Evolutionary conservation across 2,329 filamentous ascomycete genomes (phyloP).

Genomic region (Parastagonospora nodorum): DNA sequence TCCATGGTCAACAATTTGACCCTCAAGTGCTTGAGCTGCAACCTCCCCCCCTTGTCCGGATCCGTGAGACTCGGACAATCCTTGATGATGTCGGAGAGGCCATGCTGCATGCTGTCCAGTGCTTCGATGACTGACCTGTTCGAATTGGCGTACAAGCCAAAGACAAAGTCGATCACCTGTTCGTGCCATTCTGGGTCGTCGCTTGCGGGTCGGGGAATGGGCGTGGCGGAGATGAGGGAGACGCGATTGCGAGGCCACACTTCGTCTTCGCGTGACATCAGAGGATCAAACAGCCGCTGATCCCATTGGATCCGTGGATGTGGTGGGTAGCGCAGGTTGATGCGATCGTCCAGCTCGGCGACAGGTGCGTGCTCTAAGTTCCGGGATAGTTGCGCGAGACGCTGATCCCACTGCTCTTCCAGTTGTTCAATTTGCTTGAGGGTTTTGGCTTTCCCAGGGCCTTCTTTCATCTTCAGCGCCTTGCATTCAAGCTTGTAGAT

Average conservation of each 20-base stretch:
- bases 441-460: slow-evolving; percentile 22
- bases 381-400: background rate
- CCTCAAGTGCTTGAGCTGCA: slow-evolving; percentile 36
- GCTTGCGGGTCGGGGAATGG: slow-evolving; percentile 47
- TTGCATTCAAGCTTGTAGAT: slow-evolving; percentile 36
- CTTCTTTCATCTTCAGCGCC: slow-evolving; percentile 26
- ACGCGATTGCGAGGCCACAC: slow-evolving; percentile 67
- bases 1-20: slow-evolving; percentile 38
- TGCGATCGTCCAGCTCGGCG: slow-evolving; percentile 34
- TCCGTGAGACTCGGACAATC: slow-evolving; percentile 34
- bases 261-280: slow-evolving; percentile 63
- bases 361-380: slow-evolving; percentile 11
- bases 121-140: slow-evolving; percentile 16
- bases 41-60: slow-evolving; percentile 37
- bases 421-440: slow-evolving; percentile 47
- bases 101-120: slow-evolving; percentile 36
- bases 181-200: slow-evolving; percentile 21
- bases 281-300: slow-evolving; percentile 70
- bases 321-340: slow-evolving; percentile 25
- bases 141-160: slow-evolving; percentile 16
- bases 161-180: slow-evolving; percentile 37
- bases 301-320: slow-evolving; percentile 61
- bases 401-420: slow-evolving; percentile 17
- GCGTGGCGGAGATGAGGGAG: slow-evolving; percentile 70
- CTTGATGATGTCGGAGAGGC: slow-evolving; percentile 32